A percentile compares a stretch with the other conserved stretches of the same genome.
Evolutionary conservation across 2,329 filamentous ascomycete genomes (phyloP).

Genomic region (Corynespora cassiicola): DNA sequence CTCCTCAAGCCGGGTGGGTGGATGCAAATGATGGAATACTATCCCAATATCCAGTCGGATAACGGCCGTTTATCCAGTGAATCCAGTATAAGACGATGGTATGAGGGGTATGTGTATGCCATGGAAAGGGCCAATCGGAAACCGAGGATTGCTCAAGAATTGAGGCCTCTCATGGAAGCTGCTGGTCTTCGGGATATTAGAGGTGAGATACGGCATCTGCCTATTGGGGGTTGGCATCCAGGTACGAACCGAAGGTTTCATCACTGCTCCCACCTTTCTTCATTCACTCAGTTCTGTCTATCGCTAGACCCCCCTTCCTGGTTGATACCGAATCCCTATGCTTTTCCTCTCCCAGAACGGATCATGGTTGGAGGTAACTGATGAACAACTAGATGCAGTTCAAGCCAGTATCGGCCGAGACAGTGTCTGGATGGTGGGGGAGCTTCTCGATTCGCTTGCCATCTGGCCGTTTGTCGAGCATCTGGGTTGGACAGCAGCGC

Average conservation of each 20-base stretch:
- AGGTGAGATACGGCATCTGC: conserved; percentile 35
- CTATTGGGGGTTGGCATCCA: conserved; percentile 45
- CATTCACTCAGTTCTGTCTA: too few relatives aligned
- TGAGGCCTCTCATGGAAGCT: conserved; percentile 35
- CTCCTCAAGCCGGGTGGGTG: conserved; percentile 79
- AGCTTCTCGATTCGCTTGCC: conserved; percentile 44
- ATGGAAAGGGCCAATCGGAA: conserved; percentile 42
- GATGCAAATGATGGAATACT: conserved; percentile 88
- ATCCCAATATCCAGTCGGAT: conserved; percentile 84
- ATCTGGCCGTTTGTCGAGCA: conserved; percentile 44
- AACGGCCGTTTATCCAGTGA: conserved; percentile 75
- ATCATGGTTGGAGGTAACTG: conserved; percentile 4
- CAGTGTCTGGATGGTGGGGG: conserved; percentile 33
- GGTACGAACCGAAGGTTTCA: conserved; percentile 36
- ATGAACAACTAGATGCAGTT: conserved; percentile 30
- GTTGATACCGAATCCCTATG: too few relatives aligned
- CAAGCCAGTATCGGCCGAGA: conserved; percentile 37
- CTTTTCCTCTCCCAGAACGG: not conserved
- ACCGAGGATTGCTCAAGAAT: conserved; percentile 38
- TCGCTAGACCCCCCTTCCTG: too few relatives aligned
- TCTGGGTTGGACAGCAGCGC: conserved; percentile 36
- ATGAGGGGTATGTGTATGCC: conserved; percentile 38
- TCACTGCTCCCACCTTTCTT: too few relatives aligned
- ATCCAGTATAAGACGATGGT: conserved; percentile 45
- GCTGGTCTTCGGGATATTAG: conserved; percentile 40